Evolutionary conservation across 805 yeast species (phyloP).

Genomic region (Starmerella floris): DNA sequence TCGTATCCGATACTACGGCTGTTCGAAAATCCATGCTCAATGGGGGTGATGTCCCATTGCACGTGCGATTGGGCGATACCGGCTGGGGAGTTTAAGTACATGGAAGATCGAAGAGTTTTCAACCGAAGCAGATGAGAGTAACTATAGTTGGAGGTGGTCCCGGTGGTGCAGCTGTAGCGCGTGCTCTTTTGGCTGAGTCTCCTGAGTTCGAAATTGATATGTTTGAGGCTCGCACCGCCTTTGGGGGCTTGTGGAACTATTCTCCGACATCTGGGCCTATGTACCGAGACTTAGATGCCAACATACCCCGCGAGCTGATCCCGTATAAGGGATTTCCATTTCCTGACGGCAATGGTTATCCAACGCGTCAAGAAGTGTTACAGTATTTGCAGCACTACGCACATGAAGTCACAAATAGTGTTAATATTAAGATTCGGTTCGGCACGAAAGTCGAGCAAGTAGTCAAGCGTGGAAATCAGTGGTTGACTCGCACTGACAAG

Average conservation of each 20-base stretch:
- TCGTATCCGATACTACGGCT: too few species aligned
- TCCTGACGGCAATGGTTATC: conserved; percentile 38
- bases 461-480: conserved; percentile 23
- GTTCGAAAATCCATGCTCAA: too few species aligned
- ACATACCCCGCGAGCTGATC: conserved; percentile 54
- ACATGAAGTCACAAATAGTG: conserved; percentile 28
- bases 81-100: too few species aligned
- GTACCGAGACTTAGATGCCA: conserved; percentile 56
- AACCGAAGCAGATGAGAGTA: too few species aligned
- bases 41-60: too few species aligned
- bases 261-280: conserved; percentile 35
- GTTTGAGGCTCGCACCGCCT: conserved; percentile 41
- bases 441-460: conserved; percentile 38
- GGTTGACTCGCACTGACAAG: conserved; percentile 31
- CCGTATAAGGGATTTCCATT: conserved; percentile 44
- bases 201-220: conserved; percentile 39
- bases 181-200: conserved; percentile 41
- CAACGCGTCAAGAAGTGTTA: conserved; percentile 46
- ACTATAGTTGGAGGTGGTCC: conserved; percentile 75
- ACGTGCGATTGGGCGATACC: too few species aligned
- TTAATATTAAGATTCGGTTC: conserved; percentile 29
- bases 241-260: conserved; percentile 73
- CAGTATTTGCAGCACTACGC: conserved; percentile 46
- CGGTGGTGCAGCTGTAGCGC: conserved; percentile 52
- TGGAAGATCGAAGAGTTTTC: too few species aligned